Base-by-base conservation (phyloP, 306 rosid species). In the Cyamopsis tetragonoloba region DNA sequence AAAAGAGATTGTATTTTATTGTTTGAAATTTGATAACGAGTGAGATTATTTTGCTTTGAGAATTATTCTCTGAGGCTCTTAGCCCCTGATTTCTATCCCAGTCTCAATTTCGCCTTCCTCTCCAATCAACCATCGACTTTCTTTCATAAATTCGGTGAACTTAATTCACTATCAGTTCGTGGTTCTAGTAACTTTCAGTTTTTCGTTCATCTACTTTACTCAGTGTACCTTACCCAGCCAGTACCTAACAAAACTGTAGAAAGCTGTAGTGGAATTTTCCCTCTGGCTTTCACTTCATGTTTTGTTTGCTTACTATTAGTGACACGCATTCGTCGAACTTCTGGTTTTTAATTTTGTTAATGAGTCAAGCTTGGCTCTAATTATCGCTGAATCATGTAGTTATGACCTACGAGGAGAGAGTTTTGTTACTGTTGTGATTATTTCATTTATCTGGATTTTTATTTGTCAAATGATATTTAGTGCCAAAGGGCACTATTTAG, bases 51-150 rank as follows among this genome's bases (percentile, higher is more conserved):
- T 28, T 59, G 46, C 35, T 30, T 30, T 43, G 53, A 42, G 28
- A 63, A 11, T 64, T 60, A 11, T 63, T 42, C 61, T 81, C 78
- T 65, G 66, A 59, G 64, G 68, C 47, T n/a, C n/a, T 73, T 37
- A 22, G 17, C 41, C 72, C 61, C 41, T 44, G 28, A 28, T 68
- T 55, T 61, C 37, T 64, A 14, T 19, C 30, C 47, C 12, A 15
- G 6, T 70, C 12, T 43, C n/a, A n/a, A 10, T 68, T 46, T 62
- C n/a, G 66, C 38, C 68, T 63, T 59, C 23, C 43, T 34, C 41
- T 50, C n/a, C 15, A 58, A 77, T 72, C 77, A 79, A 56, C 55
- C 39, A 56, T 37, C 18, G 37, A 24, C 1, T 30, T 30, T 49
- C 3, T 10, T 57, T 35, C 27, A 22, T 30, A 7, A 56, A 24